Evolutionary conservation across 306 rosid species (phyloP), one percentile per base, ranked within the genome.

Genomic region (Quercus cerris): DNA sequence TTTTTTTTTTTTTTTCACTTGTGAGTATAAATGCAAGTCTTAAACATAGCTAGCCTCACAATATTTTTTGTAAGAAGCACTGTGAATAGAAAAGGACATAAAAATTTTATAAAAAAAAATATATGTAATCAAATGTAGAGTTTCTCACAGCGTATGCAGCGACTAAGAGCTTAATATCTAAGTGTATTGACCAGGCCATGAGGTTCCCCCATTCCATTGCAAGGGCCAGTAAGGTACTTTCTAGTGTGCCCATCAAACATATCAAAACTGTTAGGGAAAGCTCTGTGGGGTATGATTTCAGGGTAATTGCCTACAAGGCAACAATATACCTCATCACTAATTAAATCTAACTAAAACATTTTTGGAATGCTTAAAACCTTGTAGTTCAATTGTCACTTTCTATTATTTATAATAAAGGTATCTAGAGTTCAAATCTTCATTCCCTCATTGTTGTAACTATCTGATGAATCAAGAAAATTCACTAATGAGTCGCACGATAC

Each of bases 231-330:
- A 79, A 76, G 0, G 71, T n/a, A 35, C 86, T 86, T 83, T 88
- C 62, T 73, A 81, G 1, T 23, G 86, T 30, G 1, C 85, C 91
- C 73, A 59, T 54, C 51, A 86, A 82, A 79, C 90, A 90, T 76
- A 90, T 90, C 83, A 54, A 76, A 61, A 83, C 81, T 19, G 94
- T 78, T 31, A 87, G 79, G 35, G 94, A 86, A 44, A 90, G 90
- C 61, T 80, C 87, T 7, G 83, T 83, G 2, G 90, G 93, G 83
- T 87, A 90, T n/a, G 84, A 51, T 54, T 82, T 80, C 41, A 86
- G 56, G 5, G 90, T 85, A 46, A 90, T 78, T 56, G 89, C 88
- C 94, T 87, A 54, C 31, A 55, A 67, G 61, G 10, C 27, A 74
- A 28, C 5, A 35, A 7, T 27, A 27, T 10, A 14, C 15, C 2